phyloP scores from a whole-genome alignment of 2,329 filamentous ascomycete species.

The Akanthomyces muscarius region DNA sequence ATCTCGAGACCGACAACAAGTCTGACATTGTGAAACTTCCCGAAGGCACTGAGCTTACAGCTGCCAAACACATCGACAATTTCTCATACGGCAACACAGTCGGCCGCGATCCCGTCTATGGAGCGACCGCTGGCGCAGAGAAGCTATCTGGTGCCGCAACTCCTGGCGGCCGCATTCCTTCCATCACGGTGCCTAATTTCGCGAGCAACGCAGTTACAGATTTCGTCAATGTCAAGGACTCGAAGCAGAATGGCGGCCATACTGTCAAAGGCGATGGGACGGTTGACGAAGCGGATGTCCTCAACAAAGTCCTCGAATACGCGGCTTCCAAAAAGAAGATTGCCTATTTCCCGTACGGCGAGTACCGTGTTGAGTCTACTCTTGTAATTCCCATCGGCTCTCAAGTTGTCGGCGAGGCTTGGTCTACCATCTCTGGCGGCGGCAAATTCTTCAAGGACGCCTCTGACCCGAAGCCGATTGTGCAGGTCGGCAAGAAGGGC shows the following conservation, averaged over 20 bases:
- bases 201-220: conserved; percentile 28
- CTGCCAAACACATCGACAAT: conserved; percentile 32
- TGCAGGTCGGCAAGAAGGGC: conserved; percentile 27
- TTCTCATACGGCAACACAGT: conserved; percentile 42
- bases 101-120: conserved; percentile 36
- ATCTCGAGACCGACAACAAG: conserved; percentile 38
- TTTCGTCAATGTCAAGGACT: conserved; percentile 37
- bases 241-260: conserved; percentile 27
- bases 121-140: conserved; percentile 27
- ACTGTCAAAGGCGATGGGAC: conserved; percentile 36
- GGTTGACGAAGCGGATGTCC: conserved; percentile 33
- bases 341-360: conserved; percentile 29
- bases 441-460: conserved; percentile 41
- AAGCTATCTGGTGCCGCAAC: conserved; percentile 33
- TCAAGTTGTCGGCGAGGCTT: conserved; percentile 52
- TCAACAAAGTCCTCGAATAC: conserved; percentile 36
- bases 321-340: conserved; percentile 31
- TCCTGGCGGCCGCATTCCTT: conserved; percentile 34
- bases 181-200: conserved; percentile 37
- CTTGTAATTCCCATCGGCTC: conserved; percentile 36
- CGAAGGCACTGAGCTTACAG: conserved; percentile 29
- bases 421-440: conserved; percentile 46
- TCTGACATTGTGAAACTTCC: conserved; percentile 33
- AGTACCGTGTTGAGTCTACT: conserved; percentile 27
- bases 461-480: conserved; percentile 43